These are phyloP conservation scores for Hansfordia pulvinata DNA, from an alignment of 2,329 filamentous ascomycete species.

Conservation along the genomic window DNA sequence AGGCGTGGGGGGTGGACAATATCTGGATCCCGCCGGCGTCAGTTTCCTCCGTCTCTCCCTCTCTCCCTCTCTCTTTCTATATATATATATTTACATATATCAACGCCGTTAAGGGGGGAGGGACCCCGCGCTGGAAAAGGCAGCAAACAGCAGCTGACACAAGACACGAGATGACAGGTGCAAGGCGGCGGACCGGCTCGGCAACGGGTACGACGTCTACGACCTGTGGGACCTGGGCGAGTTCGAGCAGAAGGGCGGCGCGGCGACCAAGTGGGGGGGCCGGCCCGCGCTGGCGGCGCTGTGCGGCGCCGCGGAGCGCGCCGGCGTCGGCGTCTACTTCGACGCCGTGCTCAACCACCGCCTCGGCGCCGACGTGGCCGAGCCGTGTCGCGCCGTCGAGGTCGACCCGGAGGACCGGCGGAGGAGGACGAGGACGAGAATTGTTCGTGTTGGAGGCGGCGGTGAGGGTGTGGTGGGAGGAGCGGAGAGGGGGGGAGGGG, in stretches of 20 bases:
- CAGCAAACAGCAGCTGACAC: background rate
- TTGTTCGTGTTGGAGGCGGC: slow-evolving; percentile 2
- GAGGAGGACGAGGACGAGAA: slow-evolving; percentile 18
- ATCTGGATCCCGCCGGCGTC: slow-evolving; percentile 59
- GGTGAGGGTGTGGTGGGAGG: slow-evolving; percentile 3
- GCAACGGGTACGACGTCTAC: slow-evolving; percentile 59
- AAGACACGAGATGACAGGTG: slow-evolving; percentile 25
- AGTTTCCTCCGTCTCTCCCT: too few species aligned
- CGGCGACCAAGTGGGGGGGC: slow-evolving; percentile 55
- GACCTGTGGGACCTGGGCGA: slow-evolving; percentile 60
- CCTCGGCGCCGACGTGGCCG: slow-evolving; percentile 50
- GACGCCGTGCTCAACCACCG: slow-evolving; percentile 64
- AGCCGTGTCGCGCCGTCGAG: slow-evolving; percentile 44
- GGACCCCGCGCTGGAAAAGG: too few species aligned
- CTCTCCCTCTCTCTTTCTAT: too few species aligned
- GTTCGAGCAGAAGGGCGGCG: slow-evolving; percentile 54
- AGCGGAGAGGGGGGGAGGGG: background rate
- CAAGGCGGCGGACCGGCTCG: slow-evolving; percentile 44
- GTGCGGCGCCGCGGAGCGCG: slow-evolving; percentile 30
- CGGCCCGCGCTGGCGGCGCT: slow-evolving; percentile 46
- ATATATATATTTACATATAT: background rate
- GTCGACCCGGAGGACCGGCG: too few species aligned
- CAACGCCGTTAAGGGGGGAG: too few species aligned
- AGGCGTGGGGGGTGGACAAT: slow-evolving; percentile 44
- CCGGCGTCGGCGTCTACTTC: slow-evolving; percentile 48